phyloP scores from a whole-genome alignment of 345 rosid species.

The Rhodamnia argentea region DNA sequence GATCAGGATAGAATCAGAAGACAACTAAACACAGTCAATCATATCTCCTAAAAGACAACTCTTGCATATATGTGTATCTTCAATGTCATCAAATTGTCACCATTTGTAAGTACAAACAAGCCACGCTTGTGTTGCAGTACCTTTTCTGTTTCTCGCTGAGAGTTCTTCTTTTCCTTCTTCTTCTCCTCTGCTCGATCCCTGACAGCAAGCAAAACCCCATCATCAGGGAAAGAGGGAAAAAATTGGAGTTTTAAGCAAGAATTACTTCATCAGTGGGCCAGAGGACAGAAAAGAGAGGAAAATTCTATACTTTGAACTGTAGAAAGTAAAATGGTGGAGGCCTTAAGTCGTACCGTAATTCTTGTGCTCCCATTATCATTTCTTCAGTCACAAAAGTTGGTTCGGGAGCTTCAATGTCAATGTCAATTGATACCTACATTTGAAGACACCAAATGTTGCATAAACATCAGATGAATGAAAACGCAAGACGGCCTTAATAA shows the following conservation, averaged over 20 bases:
- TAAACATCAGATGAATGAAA: neutral
- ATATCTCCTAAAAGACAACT: neutral
- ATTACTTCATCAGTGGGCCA: neutral
- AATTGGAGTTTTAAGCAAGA: neutral
- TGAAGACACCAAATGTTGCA: neutral
- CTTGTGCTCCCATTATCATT: slow-evolving; percentile 35
- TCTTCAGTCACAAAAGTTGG: slow-evolving; percentile 31
- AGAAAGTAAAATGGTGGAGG: neutral
- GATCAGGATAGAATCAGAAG: neutral
- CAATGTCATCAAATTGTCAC: neutral
- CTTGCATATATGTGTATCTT: neutral
- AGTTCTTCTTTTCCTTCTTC: slow-evolving; percentile 39
- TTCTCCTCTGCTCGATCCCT: slow-evolving; percentile 40
- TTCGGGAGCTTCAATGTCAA: slow-evolving; percentile 54
- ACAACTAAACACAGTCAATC: neutral
- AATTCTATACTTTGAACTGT: neutral
- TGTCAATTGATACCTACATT: slow-evolving; percentile 45
- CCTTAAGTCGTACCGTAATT: slow-evolving; percentile 31
- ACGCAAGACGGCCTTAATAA: neutral
- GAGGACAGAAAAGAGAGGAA: neutral
- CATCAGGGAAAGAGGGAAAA: neutral
- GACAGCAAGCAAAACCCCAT: neutral
- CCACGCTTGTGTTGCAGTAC: slow-evolving; percentile 1
- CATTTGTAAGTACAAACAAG: neutral
- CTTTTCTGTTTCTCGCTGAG: slow-evolving; percentile 55